These are phyloP conservation scores for Nothophoma quercina DNA, from an alignment of 2,329 filamentous ascomycete species.

Conservation along the genomic window DNA sequence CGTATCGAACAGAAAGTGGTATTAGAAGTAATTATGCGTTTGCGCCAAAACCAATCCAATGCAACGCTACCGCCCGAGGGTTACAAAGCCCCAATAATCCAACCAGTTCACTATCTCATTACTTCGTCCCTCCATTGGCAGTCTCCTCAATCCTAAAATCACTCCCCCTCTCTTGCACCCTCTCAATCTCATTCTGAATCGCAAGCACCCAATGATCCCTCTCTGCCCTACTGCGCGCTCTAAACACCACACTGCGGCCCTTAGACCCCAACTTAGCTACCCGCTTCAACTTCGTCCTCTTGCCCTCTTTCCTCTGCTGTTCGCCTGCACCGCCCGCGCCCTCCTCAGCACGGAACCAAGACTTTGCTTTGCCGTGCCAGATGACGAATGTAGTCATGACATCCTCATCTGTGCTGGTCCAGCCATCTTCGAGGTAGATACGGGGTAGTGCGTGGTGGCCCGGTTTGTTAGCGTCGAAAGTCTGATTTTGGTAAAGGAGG, in stretches of 20 bases:
- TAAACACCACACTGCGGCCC: slow-evolving; percentile 70
- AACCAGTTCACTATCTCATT: too few species aligned
- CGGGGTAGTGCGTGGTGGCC: slow-evolving; percentile 66
- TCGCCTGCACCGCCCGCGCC: slow-evolving; percentile 43
- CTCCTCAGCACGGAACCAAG: slow-evolving; percentile 58
- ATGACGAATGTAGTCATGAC: slow-evolving; percentile 73
- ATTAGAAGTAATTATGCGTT: too few species aligned
- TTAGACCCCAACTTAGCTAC: slow-evolving; percentile 68
- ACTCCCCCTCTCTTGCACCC: slow-evolving; percentile 58
- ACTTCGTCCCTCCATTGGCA: slow-evolving; percentile 1
- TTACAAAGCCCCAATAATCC: too few species aligned
- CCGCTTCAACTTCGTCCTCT: slow-evolving; percentile 61
- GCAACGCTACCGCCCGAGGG: too few species aligned
- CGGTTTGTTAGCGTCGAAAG: slow-evolving; percentile 68
- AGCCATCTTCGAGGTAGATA: slow-evolving; percentile 67
- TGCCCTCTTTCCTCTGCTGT: slow-evolving; percentile 47
- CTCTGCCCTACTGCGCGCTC: slow-evolving; percentile 69
- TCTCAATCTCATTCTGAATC: slow-evolving; percentile 71
- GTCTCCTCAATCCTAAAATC: slow-evolving; percentile 53
- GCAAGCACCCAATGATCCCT: slow-evolving; percentile 73
- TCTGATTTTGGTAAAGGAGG: slow-evolving; percentile 69
- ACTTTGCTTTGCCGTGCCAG: slow-evolving; percentile 67
- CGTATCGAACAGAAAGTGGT: too few species aligned
- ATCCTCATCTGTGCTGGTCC: slow-evolving; percentile 70
- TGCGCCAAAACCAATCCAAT: background rate